Evolutionary conservation across 805 yeast species (phyloP).

Genomic region (Candida berthetii): DNA sequence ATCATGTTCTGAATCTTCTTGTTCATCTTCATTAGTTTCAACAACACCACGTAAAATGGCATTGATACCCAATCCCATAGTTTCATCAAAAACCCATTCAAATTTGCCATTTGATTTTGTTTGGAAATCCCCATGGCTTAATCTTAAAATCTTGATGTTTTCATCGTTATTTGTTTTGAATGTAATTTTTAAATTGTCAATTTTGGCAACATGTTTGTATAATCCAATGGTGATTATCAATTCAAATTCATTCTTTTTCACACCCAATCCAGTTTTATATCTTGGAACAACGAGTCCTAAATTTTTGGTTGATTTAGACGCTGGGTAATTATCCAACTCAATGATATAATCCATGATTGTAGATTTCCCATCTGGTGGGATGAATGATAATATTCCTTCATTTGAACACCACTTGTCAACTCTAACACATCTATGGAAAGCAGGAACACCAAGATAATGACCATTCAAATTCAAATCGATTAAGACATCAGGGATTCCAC

Average conservation of each 20-base stretch:
- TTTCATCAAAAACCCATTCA: conserved; percentile 66
- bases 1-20: conserved; percentile 13
- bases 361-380: conserved; percentile 85
- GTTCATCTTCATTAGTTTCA: conserved; percentile 16
- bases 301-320: conserved; percentile 8
- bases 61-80: conserved; percentile 53
- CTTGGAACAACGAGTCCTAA: conserved; percentile 23
- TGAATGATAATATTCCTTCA: conserved; percentile 51
- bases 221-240: conserved; percentile 24
- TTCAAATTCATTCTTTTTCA: conserved; percentile 32
- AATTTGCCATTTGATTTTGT: conserved; percentile 43
- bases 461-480: conserved; percentile 43
- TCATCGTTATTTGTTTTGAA: conserved; percentile 23
- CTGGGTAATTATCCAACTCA: conserved; percentile 33
- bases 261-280: conserved; percentile 26
- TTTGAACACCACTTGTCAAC: conserved; percentile 40
- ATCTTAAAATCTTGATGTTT: conserved; percentile 49
- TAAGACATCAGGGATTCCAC: conserved; percentile 71
- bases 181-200: conserved; percentile 41
- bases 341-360: conserved; percentile 57
- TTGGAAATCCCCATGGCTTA: conserved; percentile 74
- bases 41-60: conserved; percentile 64
- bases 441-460: conserved; percentile 46
- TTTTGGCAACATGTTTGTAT: conserved; percentile 34
- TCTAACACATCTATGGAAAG: conserved; percentile 68